Evolutionary conservation across 805 yeast species (phyloP).

Genomic region (Kregervanrija fluxuum): DNA sequence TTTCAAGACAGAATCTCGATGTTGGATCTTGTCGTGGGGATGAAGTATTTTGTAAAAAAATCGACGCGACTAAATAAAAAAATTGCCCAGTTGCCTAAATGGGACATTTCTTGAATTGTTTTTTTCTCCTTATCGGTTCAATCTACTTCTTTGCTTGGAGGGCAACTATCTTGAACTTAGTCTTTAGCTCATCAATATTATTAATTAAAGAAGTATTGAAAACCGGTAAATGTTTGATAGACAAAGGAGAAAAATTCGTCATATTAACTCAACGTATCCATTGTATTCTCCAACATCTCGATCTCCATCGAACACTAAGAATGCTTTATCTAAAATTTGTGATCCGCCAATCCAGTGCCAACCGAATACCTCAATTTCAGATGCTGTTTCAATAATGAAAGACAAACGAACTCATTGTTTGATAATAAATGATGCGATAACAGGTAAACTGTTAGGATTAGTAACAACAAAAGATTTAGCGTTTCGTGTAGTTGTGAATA

Average conservation of each 20-base stretch:
- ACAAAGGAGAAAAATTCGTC: background rate
- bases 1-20: no score
- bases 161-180: no score
- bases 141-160: background rate
- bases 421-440: conserved; percentile 25
- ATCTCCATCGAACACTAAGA: conserved; percentile 6
- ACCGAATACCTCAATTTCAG: conserved; percentile 25
- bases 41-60: no score
- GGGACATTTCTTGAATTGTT: background rate
- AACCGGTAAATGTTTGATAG: background rate
- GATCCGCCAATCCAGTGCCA: conserved; percentile 32
- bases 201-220: background rate
- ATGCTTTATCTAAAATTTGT: conserved; percentile 23
- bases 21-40: no score
- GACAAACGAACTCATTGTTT: conserved; percentile 35
- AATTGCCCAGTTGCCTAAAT: no score
- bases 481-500: conserved; percentile 31
- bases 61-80: no score
- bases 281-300: background rate
- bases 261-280: background rate
- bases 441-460: conserved; percentile 30
- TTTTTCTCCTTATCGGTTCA: background rate
- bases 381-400: conserved; percentile 32
- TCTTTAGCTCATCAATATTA: no score
- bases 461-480: conserved; percentile 43